Percentiles rank a stretch among this genome's conserved stretches.
Conservation (phyloP, 2,329 filamentous ascomycete genomes). For the Gnomoniopsis smithogilvyi region DNA sequence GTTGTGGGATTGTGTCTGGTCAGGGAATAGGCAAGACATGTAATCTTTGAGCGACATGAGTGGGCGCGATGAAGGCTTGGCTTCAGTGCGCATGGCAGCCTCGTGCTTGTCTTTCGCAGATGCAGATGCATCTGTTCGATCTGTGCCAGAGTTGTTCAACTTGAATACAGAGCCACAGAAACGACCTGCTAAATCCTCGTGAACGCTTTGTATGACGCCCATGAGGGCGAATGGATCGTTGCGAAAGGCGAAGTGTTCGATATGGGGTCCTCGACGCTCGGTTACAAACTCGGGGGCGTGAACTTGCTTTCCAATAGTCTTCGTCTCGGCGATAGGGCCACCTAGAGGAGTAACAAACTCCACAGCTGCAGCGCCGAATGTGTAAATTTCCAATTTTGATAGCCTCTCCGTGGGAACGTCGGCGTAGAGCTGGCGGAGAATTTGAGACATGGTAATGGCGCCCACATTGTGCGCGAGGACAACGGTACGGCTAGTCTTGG, state of each 20-base stretch:
- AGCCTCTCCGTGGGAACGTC: slow-evolving; percentile 34
- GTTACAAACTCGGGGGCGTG: slow-evolving; percentile 19
- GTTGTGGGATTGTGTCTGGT: slow-evolving; percentile 22
- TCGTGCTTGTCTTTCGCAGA: neutral
- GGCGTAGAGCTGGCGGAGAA: slow-evolving; percentile 33
- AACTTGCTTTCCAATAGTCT: slow-evolving; percentile 7
- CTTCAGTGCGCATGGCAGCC: neutral
- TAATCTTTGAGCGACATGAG: slow-evolving; percentile 32
- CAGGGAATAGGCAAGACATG: slow-evolving; percentile 33
- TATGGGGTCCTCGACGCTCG: slow-evolving; percentile 25
- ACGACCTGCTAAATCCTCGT: slow-evolving; percentile 32
- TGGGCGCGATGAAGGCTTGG: neutral
- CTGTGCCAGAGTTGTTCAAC: slow-evolving; percentile 22
- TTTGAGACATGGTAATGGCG: slow-evolving; percentile 32
- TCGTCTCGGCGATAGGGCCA: slow-evolving; percentile 19
- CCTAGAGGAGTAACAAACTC: slow-evolving; percentile 36
- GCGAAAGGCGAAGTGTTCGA: slow-evolving; percentile 34
- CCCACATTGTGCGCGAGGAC: slow-evolving; percentile 39
- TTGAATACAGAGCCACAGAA: slow-evolving; percentile 39
- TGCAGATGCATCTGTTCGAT: neutral
- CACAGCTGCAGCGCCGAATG: slow-evolving; percentile 36
- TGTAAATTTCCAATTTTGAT: slow-evolving; percentile 40
- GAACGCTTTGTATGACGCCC: slow-evolving; percentile 34
- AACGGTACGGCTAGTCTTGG: slow-evolving; percentile 31
- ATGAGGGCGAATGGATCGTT: slow-evolving; percentile 36